Base-by-base conservation (phyloP, 768 basidiomycete species). In the Boletellus emodensis region DNA sequence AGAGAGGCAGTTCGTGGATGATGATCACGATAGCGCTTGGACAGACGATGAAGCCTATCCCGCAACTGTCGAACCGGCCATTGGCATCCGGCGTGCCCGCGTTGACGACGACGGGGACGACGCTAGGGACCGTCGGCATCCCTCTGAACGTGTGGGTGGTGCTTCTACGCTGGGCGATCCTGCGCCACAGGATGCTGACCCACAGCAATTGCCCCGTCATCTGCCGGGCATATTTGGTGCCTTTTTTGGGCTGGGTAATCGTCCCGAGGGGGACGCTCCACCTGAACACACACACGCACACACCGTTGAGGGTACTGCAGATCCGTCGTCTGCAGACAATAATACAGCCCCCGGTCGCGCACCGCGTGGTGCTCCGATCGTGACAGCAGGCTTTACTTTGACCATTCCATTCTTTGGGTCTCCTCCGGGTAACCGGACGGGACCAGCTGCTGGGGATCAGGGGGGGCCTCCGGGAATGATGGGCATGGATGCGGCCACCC, bases 51-150 rank as follows among this genome's bases (percentile, higher is more conserved):
- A 66, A 46, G 63, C 62, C 24, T 58, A 62, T 37, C 60, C 69
- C 46, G 71, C 69, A 0, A 51, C 63, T 7, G 53, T 70, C 9
- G 67, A 67, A 52, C 66, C 70, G 15, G 61, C 65, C 15, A 40
- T 62, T 5, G 61, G 69, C 13, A 74, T 62, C 42, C 69, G 83
- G 38, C 82, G 83, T 20, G 72, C 77, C 15, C 69, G 83, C 38
- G 81, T 84, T 3, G 82, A 85, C 2, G 79, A 82, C 47, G 83
- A 85, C 48, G 74, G 74, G 6, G 83, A 86, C 54, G 74, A 76
- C 7, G 81, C 81, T 12, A 68, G 83, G 35, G 81, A 85, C 59
- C 74, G 78, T 49, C 75, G 84, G 49, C 83, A 85, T 59, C 83
- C 85, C 15, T 82, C 81, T 18, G 77, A 85, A 62, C 79, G 84